Evolutionary conservation across 345 rosid species (phyloP), one percentile per base, ranked within the genome.

Genomic region (Eucalyptus viminalis): DNA sequence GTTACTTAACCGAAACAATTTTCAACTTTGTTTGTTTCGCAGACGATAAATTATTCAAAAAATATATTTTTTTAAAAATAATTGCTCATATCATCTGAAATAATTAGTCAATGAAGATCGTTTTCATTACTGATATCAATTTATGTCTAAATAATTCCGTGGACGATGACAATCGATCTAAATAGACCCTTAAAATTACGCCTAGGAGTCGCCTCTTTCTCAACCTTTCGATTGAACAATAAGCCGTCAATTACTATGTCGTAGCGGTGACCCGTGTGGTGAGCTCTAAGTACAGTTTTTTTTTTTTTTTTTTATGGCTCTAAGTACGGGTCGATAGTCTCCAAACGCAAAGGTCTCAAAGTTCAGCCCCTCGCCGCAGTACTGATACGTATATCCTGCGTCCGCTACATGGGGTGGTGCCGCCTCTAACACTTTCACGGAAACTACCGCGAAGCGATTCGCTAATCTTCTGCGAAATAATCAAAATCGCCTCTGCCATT

Each of bases 11-110:
- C 0, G 29, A 56, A 56, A 25, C 62, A 56, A 56, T 22, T 56
- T 56, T 5, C 29, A 2, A 24, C 27, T 22, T 24, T 24, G 3
- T 53, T 53, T 53, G 9, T 56, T 56, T 24, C 5, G 27, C 62
- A 0, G 0, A 10, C 0, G 6, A 56, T 56, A 5, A 56, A 24
- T 11, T 2, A 56, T 56, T 56, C 0, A 56, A 54, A 21, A 13
- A 44, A 43, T 43, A 49, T 51, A 15, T 54, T 2, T 22, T n/a
- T 56, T 21, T 3, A 2, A 19, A 58, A 60, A 27, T 27, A 13
- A 27, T 25, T 0, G 0, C 8, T 60, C 1, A 0, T 13, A 12
- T 60, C 0, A 0, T 27, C 29, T 62, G 9, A 62, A 62, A 62
- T 29, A 29, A 62, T 27, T 62, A 60, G 7, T 12, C 2, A 27